Evolutionary conservation across 2,329 filamentous ascomycete genomes (phyloP).

Genomic region (Xylaria multiplex): DNA sequence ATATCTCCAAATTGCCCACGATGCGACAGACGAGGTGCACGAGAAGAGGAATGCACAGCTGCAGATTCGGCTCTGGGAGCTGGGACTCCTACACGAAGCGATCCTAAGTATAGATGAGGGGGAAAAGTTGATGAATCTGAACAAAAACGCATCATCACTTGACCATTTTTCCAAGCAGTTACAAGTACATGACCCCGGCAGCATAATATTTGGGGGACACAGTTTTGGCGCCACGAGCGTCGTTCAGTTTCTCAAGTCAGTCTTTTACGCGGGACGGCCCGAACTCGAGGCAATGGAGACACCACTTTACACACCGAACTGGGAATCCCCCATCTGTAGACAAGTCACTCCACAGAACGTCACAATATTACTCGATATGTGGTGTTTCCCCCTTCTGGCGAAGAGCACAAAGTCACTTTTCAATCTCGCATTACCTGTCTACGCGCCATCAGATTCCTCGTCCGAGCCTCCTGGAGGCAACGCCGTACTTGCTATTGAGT

Average conservation of each 20-base stretch:
- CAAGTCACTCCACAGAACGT: slow-evolving; percentile 77
- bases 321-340: slow-evolving; percentile 63
- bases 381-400: slow-evolving; percentile 77
- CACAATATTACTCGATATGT: slow-evolving; percentile 79
- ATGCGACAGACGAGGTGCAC: slow-evolving; percentile 72
- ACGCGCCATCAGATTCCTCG: slow-evolving; percentile 59
- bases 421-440: slow-evolving; percentile 77
- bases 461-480: slow-evolving; percentile 58
- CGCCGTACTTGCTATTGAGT: slow-evolving; percentile 76
- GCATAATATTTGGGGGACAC: slow-evolving; percentile 80
- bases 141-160: slow-evolving; percentile 62
- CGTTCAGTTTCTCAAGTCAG: slow-evolving; percentile 81
- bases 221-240: slow-evolving; percentile 81
- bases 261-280: slow-evolving; percentile 70
- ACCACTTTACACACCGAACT: slow-evolving; percentile 69
- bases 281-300: slow-evolving; percentile 59
- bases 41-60: slow-evolving; percentile 76
- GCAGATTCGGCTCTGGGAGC: slow-evolving; percentile 80
- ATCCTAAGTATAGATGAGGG: slow-evolving; percentile 73
- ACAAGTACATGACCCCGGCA: slow-evolving; percentile 75
- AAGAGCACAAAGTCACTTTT: slow-evolving; percentile 71
- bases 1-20: slow-evolving; percentile 68
- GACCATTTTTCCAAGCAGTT: slow-evolving; percentile 69
- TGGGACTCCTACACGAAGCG: slow-evolving; percentile 76
- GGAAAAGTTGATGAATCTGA: slow-evolving; percentile 61